Evolutionary conservation across 768 basidiomycete species (phyloP), one percentile per base, ranked within the genome.

Genomic region (Boletus vinaceobasis): DNA sequence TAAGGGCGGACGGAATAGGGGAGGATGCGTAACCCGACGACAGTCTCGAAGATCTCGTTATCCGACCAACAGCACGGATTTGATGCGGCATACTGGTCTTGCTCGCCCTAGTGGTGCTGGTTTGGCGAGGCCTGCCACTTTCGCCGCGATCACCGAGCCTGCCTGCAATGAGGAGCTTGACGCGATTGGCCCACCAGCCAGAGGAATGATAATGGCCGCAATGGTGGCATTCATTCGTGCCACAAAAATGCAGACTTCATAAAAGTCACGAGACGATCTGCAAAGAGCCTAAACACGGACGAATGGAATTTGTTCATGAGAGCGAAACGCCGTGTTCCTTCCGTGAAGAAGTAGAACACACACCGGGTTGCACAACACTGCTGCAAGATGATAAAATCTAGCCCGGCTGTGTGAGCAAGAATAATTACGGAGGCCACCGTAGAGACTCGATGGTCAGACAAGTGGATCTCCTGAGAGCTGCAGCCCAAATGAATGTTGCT

Each of bases 41-140:
- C 2, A 23, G 71, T 74, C 61, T 84, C 40, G 82, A 15, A 75
- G 75, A 65, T 79, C 71, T 46, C 49, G 52, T 60, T 46, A 50
- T 43, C 49, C 21, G 67, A 60, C 38, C 57, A 37, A 32, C 47
- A 52, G 40, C 53, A 56, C 21, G 55, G 58, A 61, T 46, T 58
- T 26, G 59, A 63, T 26, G 53, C 48, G 21, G 47, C 46, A 46
- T 27, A 44, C 46, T 37, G 7, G 55, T 32, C 43, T 7, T 60
- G 45, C 26, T 39, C 50, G 21, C 49, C 13, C 42, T 8, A 37
- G 43, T 23, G 37, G 47, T 40, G 39, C 21, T 47, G 51, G 38
- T 40, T 38, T 27, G 14, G 48, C 51, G 39, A 50, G 53, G 54
- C 56, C 42, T 43, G 53, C 55, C 56, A 37, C 43, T 39, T 36